phyloP scores from a whole-genome alignment of 2,329 filamentous ascomycete species.

The Cladosporium sphaerospermum region DNA sequence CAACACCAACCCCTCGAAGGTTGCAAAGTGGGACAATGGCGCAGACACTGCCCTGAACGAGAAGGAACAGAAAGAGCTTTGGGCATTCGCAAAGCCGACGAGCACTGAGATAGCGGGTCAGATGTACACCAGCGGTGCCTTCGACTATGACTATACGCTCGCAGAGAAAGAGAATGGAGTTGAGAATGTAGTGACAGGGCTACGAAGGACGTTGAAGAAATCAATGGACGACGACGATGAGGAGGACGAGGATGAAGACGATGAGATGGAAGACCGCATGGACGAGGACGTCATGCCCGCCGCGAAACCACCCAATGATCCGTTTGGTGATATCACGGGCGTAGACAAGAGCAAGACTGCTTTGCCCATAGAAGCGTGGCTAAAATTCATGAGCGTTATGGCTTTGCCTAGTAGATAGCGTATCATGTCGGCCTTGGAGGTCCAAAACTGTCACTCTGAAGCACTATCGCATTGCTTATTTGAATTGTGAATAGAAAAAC shows the following conservation, averaged over 20 bases:
- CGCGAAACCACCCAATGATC: neutral
- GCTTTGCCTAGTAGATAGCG: neutral
- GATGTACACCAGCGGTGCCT: conserved; percentile 33
- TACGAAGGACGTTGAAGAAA: conserved; percentile 46
- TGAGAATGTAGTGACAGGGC: conserved; percentile 65
- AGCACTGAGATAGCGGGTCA: conserved; percentile 36
- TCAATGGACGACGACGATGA: conserved; percentile 31
- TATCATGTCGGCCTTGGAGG: neutral
- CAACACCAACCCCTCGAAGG: conserved; percentile 12
- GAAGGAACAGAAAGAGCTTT: conserved; percentile 53
- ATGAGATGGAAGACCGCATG: conserved; percentile 19
- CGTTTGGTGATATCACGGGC: neutral
- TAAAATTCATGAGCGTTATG: conserved; percentile 8
- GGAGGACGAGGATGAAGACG: conserved; percentile 51
- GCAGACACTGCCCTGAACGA: conserved; percentile 35
- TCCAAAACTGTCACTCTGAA: too few species aligned
- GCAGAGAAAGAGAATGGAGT: conserved; percentile 62
- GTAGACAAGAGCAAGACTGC: conserved; percentile 2
- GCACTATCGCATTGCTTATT: too few species aligned
- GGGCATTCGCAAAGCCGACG: conserved; percentile 49
- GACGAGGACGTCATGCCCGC: conserved; percentile 5
- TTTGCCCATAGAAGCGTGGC: conserved; percentile 4
- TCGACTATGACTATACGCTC: conserved; percentile 62
- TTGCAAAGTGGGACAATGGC: conserved; percentile 44
- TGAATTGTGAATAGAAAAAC: too few species aligned